A percentile compares a stretch with the other conserved stretches of the same genome.
These are phyloP conservation scores for Xylaria sp. DNA, from an alignment of 495 filamentous ascomycete species.

Conservation along the genomic window DNA sequence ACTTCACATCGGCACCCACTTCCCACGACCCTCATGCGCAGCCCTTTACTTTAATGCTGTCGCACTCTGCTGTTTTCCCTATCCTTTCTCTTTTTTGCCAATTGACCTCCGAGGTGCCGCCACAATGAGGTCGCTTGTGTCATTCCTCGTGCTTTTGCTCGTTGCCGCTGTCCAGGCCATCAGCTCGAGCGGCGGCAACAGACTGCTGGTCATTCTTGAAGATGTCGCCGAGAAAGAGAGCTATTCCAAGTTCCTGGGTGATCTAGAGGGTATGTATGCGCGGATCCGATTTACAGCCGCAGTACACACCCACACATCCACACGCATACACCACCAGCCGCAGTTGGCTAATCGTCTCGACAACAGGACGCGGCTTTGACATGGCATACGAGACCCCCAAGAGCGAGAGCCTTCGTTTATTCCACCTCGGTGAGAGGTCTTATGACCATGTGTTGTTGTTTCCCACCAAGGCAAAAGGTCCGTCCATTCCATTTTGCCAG, in stretches of 20 bases:
- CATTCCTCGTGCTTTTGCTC: conserved; percentile 69
- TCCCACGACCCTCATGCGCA: conserved; percentile 37
- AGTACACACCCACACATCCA: too few species aligned
- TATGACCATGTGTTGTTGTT: conserved; percentile 93
- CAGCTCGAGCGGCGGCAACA: conserved; percentile 81
- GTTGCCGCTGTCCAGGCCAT: conserved; percentile 72
- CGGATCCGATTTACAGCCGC: neutral
- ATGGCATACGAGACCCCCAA: conserved; percentile 85
- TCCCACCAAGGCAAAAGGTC: conserved; percentile 87
- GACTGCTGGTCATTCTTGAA: conserved; percentile 87
- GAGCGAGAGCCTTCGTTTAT: conserved; percentile 79
- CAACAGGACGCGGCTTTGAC: conserved; percentile 79
- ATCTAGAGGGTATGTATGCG: conserved; percentile 79
- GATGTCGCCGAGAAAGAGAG: conserved; percentile 76
- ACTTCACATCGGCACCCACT: neutral
- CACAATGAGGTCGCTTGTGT: conserved; percentile 78
- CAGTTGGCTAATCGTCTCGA: conserved; percentile 21
- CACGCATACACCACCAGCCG: conserved; percentile 34
- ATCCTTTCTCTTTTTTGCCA: conserved; percentile 40
- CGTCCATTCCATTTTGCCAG: too few species aligned
- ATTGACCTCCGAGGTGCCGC: conserved; percentile 40
- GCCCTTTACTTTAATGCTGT: conserved; percentile 34
- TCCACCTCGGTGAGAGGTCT: conserved; percentile 82
- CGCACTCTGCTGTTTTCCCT: conserved; percentile 35
- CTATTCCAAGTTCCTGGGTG: conserved; percentile 83